Conservation (phyloP, 1,139 yeast genomes). For the Nakaseomyces sp. region DNA sequence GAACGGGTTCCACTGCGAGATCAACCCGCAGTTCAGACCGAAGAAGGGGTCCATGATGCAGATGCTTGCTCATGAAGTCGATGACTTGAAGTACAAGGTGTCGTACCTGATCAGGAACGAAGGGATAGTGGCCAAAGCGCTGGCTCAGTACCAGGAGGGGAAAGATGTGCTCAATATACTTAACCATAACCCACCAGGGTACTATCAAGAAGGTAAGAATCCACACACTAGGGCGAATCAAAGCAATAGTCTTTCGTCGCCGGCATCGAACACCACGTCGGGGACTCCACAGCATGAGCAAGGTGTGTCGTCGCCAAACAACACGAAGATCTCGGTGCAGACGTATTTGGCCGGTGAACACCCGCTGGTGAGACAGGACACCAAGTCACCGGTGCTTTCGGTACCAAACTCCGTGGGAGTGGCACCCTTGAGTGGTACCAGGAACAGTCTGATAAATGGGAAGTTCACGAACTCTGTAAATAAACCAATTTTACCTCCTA, state of each 20-base stretch:
- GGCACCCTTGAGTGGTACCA: conserved; percentile 26
- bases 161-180: conserved; percentile 8
- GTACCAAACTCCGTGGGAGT: conserved; percentile 27
- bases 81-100: conserved; percentile 67
- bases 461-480: conserved; percentile 19
- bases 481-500: conserved; percentile 29
- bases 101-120: conserved; percentile 68
- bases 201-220: not conserved
- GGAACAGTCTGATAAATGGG: not conserved
- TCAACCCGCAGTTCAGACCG: conserved; percentile 87
- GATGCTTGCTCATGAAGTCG: conserved; percentile 73
- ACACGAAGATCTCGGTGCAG: conserved; percentile 23
- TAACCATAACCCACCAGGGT: conserved; percentile 3
- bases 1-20: conserved; percentile 74
- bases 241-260: conserved; percentile 4
- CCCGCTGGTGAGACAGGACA: conserved; percentile 28
- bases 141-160: conserved; percentile 9
- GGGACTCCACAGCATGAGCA: not conserved
- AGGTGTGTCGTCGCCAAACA: conserved; percentile 2
- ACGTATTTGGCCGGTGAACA: conserved; percentile 34
- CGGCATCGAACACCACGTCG: not conserved
- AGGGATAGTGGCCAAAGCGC: conserved; percentile 46
- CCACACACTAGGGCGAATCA: too few species aligned
- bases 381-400: conserved; percentile 16
- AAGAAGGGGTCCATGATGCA: conserved; percentile 88